These are phyloP conservation scores for Carex pumila DNA, from an alignment of 176 grass and related monocot species.

Conservation along the genomic window DNA sequence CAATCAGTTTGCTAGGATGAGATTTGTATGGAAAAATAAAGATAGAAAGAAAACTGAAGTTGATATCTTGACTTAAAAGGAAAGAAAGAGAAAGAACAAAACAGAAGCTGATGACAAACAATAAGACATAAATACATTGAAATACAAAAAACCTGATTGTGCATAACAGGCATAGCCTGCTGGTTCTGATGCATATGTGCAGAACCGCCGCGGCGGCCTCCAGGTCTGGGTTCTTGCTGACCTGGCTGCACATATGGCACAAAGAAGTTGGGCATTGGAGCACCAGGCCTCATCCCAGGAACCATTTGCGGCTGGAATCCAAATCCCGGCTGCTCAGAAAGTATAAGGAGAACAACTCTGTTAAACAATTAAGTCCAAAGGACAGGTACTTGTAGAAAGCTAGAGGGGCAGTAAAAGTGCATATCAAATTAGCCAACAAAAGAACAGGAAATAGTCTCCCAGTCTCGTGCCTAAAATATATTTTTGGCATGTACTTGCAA, in stretches of 20 bases:
- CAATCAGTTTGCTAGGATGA: neutral
- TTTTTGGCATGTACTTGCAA: neutral
- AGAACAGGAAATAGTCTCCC: neutral
- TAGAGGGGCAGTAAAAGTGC: neutral
- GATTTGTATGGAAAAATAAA: neutral
- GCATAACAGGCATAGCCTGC: slow-evolving; percentile 46
- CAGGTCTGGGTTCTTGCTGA: slow-evolving; percentile 73
- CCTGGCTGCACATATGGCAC: slow-evolving; percentile 72
- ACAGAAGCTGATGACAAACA: neutral
- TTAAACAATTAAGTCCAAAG: slow-evolving; percentile 6
- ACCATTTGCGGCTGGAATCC: slow-evolving; percentile 90
- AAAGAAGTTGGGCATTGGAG: slow-evolving; percentile 74
- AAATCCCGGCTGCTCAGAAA: slow-evolving; percentile 49
- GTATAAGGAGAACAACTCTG: neutral
- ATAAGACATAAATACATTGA: neutral
- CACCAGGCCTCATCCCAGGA: slow-evolving; percentile 83
- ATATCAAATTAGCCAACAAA: slow-evolving; percentile 10
- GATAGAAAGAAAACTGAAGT: neutral
- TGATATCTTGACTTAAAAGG: neutral
- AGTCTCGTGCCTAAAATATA: neutral
- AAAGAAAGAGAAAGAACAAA: neutral
- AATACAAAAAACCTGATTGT: slow-evolving; percentile 53
- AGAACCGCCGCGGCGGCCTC: slow-evolving; percentile 49
- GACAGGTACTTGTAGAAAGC: slow-evolving; percentile 14
- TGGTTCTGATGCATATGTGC: slow-evolving; percentile 55